These are phyloP conservation scores for Curvularia hawaiiensis DNA, from an alignment of 2,329 filamentous ascomycete genomes.

Conservation along the genomic window DNA sequence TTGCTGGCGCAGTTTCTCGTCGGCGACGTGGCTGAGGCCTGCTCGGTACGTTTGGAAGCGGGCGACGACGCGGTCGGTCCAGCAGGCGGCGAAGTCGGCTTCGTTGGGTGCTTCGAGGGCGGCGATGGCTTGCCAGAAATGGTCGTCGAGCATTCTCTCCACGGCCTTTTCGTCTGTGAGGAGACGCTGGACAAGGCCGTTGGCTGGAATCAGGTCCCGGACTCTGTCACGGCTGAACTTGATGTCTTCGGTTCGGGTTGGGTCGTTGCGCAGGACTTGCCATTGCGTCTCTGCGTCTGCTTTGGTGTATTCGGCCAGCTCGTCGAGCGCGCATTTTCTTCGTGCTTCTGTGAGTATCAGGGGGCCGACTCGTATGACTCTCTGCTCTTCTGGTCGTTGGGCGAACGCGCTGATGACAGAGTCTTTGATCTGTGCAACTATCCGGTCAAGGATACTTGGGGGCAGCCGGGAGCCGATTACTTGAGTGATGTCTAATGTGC, in stretches of 20 bases:
- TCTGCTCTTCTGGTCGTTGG: neutral
- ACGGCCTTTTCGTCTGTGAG: constrained; percentile 27
- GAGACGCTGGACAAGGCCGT: constrained; percentile 15
- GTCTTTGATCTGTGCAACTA: constrained; percentile 21
- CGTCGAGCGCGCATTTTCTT: constrained; percentile 13
- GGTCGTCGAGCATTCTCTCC: constrained; percentile 28
- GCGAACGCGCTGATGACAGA: constrained; percentile 13
- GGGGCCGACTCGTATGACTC: constrained; percentile 19
- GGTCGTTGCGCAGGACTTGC: constrained; percentile 25
- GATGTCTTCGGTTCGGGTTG: constrained; percentile 20
- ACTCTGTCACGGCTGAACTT: constrained; percentile 33
- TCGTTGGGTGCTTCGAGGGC: constrained; percentile 38
- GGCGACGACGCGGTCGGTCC: constrained; percentile 38
- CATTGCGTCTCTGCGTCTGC: constrained; percentile 32
- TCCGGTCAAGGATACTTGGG: constrained; percentile 10
- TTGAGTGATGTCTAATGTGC: constrained; percentile 25
- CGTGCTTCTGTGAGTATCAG: constrained; percentile 27
- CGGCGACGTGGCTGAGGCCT: constrained; percentile 30
- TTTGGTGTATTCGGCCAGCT: constrained; percentile 24
- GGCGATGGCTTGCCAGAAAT: constrained; percentile 33
- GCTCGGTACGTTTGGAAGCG: constrained; percentile 35
- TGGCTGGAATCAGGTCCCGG: constrained; percentile 10
- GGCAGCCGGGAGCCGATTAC: constrained; percentile 18
- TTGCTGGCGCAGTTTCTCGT: constrained; percentile 42
- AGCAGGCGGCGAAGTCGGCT: constrained; percentile 37